Percentiles rank a stretch among this genome's conserved stretches.
These are phyloP conservation scores for Claviceps sp. DNA, from an alignment of 2,329 filamentous ascomycete species.

Conservation along the genomic window DNA sequence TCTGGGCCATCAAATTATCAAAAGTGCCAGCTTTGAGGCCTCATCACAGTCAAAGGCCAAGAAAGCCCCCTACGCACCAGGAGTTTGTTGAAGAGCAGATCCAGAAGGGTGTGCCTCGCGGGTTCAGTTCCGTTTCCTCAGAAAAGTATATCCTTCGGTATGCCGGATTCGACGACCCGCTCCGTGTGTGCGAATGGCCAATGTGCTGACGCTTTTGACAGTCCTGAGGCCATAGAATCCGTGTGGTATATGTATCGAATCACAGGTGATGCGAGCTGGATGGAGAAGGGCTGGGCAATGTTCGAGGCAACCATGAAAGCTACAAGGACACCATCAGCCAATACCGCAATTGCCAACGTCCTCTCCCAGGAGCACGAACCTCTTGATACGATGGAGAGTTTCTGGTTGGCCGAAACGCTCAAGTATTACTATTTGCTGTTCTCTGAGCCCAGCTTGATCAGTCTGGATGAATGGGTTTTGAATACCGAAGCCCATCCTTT, in stretches of 20 bases:
- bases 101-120: conserved; percentile 32
- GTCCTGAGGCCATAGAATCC: conserved; percentile 76
- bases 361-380: conserved; percentile 26
- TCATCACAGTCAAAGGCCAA: background rate
- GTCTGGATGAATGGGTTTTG: conserved; percentile 52
- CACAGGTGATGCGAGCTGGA: conserved; percentile 61
- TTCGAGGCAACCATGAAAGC: conserved; percentile 56
- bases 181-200: background rate
- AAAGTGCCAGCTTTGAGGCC: background rate
- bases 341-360: conserved; percentile 59
- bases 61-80: background rate
- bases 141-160: conserved; percentile 50
- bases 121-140: conserved; percentile 33
- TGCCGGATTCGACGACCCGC: conserved; percentile 10
- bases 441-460: conserved; percentile 41
- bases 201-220: conserved; percentile 22
- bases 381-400: conserved; percentile 47
- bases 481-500: conserved; percentile 52
- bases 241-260: conserved; percentile 87
- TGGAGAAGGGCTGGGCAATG: conserved; percentile 79
- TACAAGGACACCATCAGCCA: conserved; percentile 52
- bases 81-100: background rate
- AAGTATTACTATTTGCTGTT: conserved; percentile 68
- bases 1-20: background rate
- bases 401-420: conserved; percentile 51